Percentiles rank a stretch among this genome's conserved stretches.
phyloP scores from a whole-genome alignment of 306 rosid genomes.

The Chamaecrista fasciculata region DNA sequence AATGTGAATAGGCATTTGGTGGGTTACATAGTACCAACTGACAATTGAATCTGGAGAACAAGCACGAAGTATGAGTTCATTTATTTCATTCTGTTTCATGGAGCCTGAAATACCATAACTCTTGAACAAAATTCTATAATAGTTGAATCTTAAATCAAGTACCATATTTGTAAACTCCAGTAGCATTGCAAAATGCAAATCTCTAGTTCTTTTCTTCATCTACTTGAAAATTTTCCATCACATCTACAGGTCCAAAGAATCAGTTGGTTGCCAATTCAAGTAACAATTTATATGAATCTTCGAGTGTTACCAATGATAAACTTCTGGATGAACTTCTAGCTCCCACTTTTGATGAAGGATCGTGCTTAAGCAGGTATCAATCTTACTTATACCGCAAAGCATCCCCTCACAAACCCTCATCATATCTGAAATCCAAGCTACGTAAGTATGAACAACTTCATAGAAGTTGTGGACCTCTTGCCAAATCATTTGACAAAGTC shows the following conservation, averaged over 20 bases:
- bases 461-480: slow-evolving; percentile 45
- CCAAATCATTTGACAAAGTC: slow-evolving; percentile 39
- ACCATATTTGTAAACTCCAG: not conserved
- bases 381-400: slow-evolving; percentile 42
- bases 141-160: not conserved
- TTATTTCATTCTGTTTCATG: not conserved
- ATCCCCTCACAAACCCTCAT: slow-evolving; percentile 37
- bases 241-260: slow-evolving; percentile 3
- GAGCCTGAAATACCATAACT: not conserved
- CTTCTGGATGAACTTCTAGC: slow-evolving; percentile 41
- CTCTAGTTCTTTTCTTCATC: not conserved
- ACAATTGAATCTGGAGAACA: not conserved
- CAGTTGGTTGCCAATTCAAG: not conserved
- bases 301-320: slow-evolving; percentile 14
- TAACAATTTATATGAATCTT: not conserved
- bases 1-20: not conserved
- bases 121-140: not conserved
- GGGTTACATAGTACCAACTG: not conserved
- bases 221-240: not conserved
- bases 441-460: slow-evolving; percentile 51
- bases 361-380: slow-evolving; percentile 52
- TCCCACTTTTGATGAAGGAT: slow-evolving; percentile 37
- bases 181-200: not conserved
- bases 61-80: not conserved
- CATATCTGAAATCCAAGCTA: slow-evolving; percentile 42